These are phyloP conservation scores for Pelargonium australe DNA, from an alignment of 441 rosid genomes.

Conservation along the genomic window DNA sequence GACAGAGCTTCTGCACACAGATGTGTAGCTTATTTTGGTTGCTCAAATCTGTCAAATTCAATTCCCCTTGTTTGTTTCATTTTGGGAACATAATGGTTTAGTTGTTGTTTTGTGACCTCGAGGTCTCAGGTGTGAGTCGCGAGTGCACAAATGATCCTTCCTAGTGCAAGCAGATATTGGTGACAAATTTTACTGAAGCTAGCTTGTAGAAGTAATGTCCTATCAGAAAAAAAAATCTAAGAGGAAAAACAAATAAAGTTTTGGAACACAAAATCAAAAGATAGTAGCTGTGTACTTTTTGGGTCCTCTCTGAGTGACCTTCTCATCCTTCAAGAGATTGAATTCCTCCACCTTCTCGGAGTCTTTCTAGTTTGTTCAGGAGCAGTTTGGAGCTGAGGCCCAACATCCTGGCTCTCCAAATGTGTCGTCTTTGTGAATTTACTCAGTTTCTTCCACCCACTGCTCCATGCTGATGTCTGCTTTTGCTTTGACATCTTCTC, in stretches of 20 bases:
- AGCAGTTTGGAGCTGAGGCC: conserved; percentile 39
- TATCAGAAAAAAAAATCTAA: neutral
- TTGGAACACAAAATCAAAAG: conserved; percentile 14
- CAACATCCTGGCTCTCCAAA: conserved; percentile 51
- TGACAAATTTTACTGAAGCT: neutral
- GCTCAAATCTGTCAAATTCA: too few relatives aligned
- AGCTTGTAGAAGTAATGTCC: neutral
- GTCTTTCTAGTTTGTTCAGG: conserved; percentile 55
- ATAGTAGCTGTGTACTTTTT: neutral
- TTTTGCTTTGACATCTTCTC: conserved; percentile 69
- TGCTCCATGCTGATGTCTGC: conserved; percentile 65
- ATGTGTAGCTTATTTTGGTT: too few relatives aligned
- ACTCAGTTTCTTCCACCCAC: conserved; percentile 92
- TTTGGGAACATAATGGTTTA: too few relatives aligned
- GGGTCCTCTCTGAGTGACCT: neutral
- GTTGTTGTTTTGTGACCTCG: too few relatives aligned
- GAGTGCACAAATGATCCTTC: too few relatives aligned
- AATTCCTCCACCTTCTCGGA: conserved; percentile 95
- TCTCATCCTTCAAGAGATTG: conserved; percentile 49
- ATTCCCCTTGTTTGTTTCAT: too few relatives aligned
- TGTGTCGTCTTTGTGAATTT: conserved; percentile 62
- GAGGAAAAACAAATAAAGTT: neutral
- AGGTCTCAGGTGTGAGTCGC: too few relatives aligned
- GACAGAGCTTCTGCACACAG: too few relatives aligned
- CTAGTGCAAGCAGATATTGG: neutral